A percentile compares a stretch with the other conserved stretches of the same genome.
These are phyloP conservation scores for Neopestalotiopsis sp. DNA, from an alignment of 2,329 filamentous ascomycete genomes.

Conservation along the genomic window DNA sequence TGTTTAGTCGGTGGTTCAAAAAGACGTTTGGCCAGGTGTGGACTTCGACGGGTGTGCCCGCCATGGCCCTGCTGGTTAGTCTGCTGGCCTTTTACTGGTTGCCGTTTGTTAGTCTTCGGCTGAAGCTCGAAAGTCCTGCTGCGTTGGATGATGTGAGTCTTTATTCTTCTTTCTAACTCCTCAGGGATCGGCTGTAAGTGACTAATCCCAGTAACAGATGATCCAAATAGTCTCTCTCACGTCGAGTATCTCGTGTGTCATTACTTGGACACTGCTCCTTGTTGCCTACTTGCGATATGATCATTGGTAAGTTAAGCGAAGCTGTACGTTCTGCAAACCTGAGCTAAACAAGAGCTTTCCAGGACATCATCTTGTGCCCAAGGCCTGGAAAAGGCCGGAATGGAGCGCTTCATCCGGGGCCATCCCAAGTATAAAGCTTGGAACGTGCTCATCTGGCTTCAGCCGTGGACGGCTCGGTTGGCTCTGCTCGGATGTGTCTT, in stretches of 20 bases:
- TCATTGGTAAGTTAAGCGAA: too few species aligned
- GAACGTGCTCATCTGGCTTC: slow-evolving; percentile 18
- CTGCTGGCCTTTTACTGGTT: slow-evolving; percentile 17
- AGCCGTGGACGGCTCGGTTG: slow-evolving; percentile 16
- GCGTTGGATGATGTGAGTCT: too few species aligned
- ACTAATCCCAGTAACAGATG: not conserved
- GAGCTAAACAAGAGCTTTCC: too few species aligned
- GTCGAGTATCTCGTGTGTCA: slow-evolving; percentile 16
- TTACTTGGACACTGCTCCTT: slow-evolving; percentile 17
- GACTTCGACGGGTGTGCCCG: slow-evolving; percentile 16
- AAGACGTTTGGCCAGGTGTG: slow-evolving; percentile 14
- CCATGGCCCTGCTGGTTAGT: slow-evolving; percentile 17
- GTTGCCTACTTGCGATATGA: too few species aligned
- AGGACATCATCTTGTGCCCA: not conserved
- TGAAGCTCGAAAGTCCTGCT: not conserved
- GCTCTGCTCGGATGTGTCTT: slow-evolving; percentile 17
- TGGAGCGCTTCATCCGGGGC: slow-evolving; percentile 15
- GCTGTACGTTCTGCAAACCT: too few species aligned
- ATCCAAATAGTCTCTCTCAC: slow-evolving; percentile 20
- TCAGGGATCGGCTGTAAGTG: too few species aligned
- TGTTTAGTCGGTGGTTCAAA: slow-evolving; percentile 16
- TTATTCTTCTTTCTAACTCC: too few species aligned
- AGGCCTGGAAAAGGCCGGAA: slow-evolving; percentile 4
- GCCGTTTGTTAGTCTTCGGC: slow-evolving; percentile 4
- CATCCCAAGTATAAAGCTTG: slow-evolving; percentile 18